Evolutionary conservation across 2,329 filamentous ascomycete genomes (phyloP), one percentile per base, ranked within the genome.

Genomic region (Cytospora paraplurivora): DNA sequence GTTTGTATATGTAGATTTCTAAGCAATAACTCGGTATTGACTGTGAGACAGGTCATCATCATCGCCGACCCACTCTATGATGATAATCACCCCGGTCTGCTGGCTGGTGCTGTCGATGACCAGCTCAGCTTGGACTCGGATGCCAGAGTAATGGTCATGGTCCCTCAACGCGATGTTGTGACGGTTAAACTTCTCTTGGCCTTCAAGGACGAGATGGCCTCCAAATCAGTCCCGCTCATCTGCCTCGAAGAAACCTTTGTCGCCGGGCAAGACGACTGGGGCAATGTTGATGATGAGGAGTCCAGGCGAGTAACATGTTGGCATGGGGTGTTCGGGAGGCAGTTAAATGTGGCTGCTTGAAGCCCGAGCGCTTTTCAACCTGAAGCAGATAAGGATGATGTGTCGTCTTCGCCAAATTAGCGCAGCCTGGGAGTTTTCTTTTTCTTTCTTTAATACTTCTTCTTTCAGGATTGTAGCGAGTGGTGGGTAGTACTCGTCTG

Each of bases 31-130:
- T 64, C 33, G 59, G 50, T 66, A 59, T 62, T 44, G 17, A 54
- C 21, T 59, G 44, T 19, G n/a, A 37, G 37, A 61, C 74, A 89
- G 80, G 78, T 97, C 61, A 86, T 98, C 51, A 81, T 99, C 3
- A 92, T 87, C 2, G 92, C 94, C 3, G 95, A 99, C 74, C 85
- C 92, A 0, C 79, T 99, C 21, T 98, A 98, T 76, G 92, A 93
- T 53, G 84, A 93, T 56, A 84, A 90, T 4, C 95, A 98, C 72
- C 92, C 94, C 0, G 76, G 75, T 3, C 85, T 95, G 71, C 82
- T 98, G 27, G 87, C 88, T 0, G 80, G 86, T 15, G 88, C 91
- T 15, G 87, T 98, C 52, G 76, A 81, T 11, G 77, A 82, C 47
- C 92, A 93, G 76, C 80, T 97, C 12, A 82, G 82, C 10, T 76